Evolutionary conservation across 306 rosid genomes (phyloP).

Genomic region (Quercus bicolor): DNA sequence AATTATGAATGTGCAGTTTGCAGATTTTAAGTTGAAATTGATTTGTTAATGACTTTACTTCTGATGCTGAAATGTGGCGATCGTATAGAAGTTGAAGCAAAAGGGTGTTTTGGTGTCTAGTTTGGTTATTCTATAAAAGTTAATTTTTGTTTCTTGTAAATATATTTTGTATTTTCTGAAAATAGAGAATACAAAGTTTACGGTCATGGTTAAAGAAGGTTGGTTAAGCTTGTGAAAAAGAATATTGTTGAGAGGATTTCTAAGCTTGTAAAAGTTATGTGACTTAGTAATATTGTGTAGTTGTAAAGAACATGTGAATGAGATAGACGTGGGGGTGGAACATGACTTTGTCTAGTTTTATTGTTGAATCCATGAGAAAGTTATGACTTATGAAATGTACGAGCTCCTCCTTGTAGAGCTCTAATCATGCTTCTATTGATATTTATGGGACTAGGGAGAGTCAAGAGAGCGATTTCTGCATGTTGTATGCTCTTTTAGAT

Average conservation of each 20-base stretch:
- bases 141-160: not conserved
- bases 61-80: not conserved
- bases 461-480: no score
- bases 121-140: not conserved
- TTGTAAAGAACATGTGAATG: not conserved
- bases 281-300: not conserved
- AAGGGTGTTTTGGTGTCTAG: not conserved
- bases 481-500: not conserved
- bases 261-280: not conserved
- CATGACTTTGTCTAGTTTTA: not conserved
- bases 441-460: no score
- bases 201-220: not conserved
- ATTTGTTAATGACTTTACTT: not conserved
- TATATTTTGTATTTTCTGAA: not conserved
- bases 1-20: conserved; percentile 1
- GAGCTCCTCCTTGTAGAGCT: not conserved
- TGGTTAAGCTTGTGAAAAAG: not conserved
- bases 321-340: not conserved
- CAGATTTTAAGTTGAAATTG: conserved; percentile 5
- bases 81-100: not conserved
- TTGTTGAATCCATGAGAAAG: not conserved
- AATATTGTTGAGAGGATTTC: not conserved
- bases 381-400: not conserved
- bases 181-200: not conserved
- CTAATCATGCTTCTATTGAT: no score